phyloP scores from a whole-genome alignment of 306 rosid species.

The Leucaena leucocephala region DNA sequence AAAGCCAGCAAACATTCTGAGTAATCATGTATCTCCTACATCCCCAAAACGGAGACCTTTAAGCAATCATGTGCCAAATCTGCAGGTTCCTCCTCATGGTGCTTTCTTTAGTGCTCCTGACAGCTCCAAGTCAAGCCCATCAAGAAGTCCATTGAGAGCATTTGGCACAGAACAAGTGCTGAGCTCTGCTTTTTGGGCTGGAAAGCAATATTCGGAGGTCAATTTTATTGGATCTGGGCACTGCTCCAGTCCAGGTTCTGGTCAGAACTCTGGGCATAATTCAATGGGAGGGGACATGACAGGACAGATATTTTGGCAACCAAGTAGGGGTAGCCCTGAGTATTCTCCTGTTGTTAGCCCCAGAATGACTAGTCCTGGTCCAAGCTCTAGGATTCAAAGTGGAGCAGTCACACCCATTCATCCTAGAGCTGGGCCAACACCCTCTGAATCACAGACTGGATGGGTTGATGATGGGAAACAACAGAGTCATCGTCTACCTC shows the following conservation, averaged over 20 bases:
- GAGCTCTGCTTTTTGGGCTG: conserved; percentile 60
- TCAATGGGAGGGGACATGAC: conserved; percentile 98
- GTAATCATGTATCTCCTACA: conserved; percentile 53
- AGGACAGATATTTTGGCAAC: conserved; percentile 52
- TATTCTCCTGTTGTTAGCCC: conserved; percentile 35
- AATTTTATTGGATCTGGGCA: conserved; percentile 79
- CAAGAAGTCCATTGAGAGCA: conserved; percentile 71
- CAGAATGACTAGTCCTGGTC: conserved; percentile 59
- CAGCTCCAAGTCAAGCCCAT: conserved; percentile 69
- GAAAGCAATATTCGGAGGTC: conserved; percentile 56
- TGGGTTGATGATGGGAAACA: conserved; percentile 84
- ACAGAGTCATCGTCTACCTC: conserved; percentile 95
- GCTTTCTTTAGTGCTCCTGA: conserved; percentile 72
- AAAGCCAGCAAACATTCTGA: conserved; percentile 59
- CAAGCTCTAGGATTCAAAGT: conserved; percentile 97
- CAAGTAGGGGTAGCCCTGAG: conserved; percentile 32
- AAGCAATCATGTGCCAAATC: conserved; percentile 82
- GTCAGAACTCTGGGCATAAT: conserved; percentile 97
- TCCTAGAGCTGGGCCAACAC: conserved; percentile 83
- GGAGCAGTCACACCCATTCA: conserved; percentile 99
- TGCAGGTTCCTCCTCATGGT: conserved; percentile 83
- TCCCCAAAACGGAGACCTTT: conserved; percentile 84
- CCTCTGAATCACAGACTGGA: conserved; percentile 67
- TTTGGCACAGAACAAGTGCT: conserved; percentile 59
- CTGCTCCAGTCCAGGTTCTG: conserved; percentile 98